These are phyloP conservation scores for Colletotrichum theobromicola DNA, from an alignment of 2,329 filamentous ascomycete species.

Conservation along the genomic window DNA sequence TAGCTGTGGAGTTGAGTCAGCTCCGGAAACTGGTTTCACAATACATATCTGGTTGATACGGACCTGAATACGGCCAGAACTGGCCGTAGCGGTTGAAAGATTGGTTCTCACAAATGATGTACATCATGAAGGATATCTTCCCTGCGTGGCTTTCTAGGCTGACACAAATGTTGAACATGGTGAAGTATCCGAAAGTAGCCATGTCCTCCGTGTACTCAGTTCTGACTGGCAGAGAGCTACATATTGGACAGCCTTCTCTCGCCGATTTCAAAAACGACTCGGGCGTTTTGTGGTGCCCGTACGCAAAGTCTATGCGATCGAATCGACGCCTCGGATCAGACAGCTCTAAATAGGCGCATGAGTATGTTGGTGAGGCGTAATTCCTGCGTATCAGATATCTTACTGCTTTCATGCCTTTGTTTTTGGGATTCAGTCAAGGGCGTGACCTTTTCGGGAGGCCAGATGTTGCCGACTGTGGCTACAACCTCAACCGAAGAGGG, in stretches of 20 bases:
- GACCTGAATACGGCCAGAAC: background rate
- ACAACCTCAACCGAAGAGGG: background rate
- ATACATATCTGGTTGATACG: no score
- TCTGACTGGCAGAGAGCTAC: fast-evolving
- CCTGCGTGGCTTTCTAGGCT: no score
- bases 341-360: background rate
- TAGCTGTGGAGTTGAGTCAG: background rate
- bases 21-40: no score
- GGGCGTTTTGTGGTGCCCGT: background rate
- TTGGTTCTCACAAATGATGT: background rate
- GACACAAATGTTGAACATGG: background rate
- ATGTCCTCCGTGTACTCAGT: background rate
- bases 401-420: background rate
- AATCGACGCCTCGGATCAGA: background rate
- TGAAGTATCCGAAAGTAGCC: background rate
- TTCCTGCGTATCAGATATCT: background rate
- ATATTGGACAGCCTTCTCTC: background rate
- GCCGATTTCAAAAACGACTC: background rate
- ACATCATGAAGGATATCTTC: background rate
- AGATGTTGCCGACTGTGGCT: background rate
- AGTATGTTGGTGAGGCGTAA: background rate
- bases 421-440: background rate
- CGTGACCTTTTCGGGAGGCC: background rate
- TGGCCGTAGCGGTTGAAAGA: background rate
- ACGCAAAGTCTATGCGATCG: background rate